phyloP scores from a whole-genome alignment of 257 asterid species.

The Fraxinus anomala region DNA sequence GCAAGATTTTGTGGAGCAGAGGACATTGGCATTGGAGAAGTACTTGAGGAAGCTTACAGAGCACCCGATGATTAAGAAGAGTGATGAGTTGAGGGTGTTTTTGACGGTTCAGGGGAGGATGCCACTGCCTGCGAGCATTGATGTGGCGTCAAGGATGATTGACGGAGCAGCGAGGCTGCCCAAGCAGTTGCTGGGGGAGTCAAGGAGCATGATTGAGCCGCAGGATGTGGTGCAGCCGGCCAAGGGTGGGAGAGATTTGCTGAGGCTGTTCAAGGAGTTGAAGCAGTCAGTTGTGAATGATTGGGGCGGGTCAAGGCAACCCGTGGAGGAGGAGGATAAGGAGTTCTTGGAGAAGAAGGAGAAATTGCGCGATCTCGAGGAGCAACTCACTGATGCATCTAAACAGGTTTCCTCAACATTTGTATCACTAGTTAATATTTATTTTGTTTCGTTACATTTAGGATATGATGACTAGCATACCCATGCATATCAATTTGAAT shows the following conservation, averaged over 20 bases:
- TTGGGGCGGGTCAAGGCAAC: conserved; percentile 73
- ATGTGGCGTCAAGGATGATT: conserved; percentile 83
- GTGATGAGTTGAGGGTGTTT: conserved; percentile 93
- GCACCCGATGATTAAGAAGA: conserved; percentile 76
- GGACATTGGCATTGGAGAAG: conserved; percentile 86
- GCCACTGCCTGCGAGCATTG: conserved; percentile 74
- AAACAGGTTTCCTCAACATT: conserved; percentile 56
- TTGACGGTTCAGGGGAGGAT: conserved; percentile 81
- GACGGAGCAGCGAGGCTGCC: conserved; percentile 95
- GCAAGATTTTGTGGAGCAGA: conserved; percentile 96
- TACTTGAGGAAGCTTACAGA: conserved; percentile 70
- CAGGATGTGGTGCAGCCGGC: conserved; percentile 94
- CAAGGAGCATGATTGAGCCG: conserved; percentile 67
- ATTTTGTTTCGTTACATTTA: neutral
- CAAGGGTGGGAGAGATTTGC: conserved; percentile 89
- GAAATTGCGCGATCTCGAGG: conserved; percentile 71
- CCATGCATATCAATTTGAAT: conserved; percentile 14
- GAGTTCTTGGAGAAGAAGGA: conserved; percentile 81
- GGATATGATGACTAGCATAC: neutral
- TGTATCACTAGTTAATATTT: conserved; percentile 12
- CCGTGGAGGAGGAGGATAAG: conserved; percentile 82
- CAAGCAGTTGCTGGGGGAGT: conserved; percentile 80
- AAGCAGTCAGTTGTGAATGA: conserved; percentile 93
- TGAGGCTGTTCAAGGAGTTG: conserved; percentile 90
- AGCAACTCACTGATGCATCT: conserved; percentile 79